Base-by-base conservation (phyloP, 805 yeast genomes). In the Lachancea lanzarotensis region DNA sequence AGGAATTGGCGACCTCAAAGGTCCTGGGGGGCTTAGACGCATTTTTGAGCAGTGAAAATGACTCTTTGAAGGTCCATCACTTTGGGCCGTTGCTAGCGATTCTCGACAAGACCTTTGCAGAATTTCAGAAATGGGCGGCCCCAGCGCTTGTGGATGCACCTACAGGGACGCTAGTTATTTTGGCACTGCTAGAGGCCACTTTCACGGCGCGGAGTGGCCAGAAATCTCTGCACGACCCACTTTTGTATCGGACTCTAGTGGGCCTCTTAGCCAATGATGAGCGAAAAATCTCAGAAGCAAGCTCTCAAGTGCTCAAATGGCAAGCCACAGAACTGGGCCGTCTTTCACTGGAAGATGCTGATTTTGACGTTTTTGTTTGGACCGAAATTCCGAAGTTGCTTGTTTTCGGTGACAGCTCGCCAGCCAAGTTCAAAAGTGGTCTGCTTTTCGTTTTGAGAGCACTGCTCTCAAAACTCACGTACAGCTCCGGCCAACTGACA, bases 381-480 rank as follows among this genome's bases (percentile, higher is more conserved):
- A 52, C 63, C 2, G 47, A 70, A 2, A 65, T 81, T 8, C 70
- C 66, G 43, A 47, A 52, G 0, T 56, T 78, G 15, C 57, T 65
- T 38, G 49, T 50, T n/a, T n/a, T n/a, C 2, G 60, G 42, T 33
- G 53, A 46, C 27, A 47, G 46, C 51, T 60, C 54, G 10, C 50
- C 54, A 15, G 55, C 54, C 52, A 69, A 64, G 35, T 56, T 60
- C 16, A 66, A 72, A 8, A 72, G 71, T 52, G 79, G 75, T 0
- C 74, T 69, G 45, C 65, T 76, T 8, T 66, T 81, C 18, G 76
- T 86, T 79, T 59, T 83, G 34, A 70, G 87, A 44, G 71, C 71
- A 45, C 63, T 82, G 40, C 62, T 66, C n/a, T 31, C 29, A n/a
- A 35, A 12, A 20, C 9, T 13, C 12, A 7, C 27, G 27, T 15